Conservation (phyloP, 1,284 basidiomycete species). For the Ganoderma boninense region DNA sequence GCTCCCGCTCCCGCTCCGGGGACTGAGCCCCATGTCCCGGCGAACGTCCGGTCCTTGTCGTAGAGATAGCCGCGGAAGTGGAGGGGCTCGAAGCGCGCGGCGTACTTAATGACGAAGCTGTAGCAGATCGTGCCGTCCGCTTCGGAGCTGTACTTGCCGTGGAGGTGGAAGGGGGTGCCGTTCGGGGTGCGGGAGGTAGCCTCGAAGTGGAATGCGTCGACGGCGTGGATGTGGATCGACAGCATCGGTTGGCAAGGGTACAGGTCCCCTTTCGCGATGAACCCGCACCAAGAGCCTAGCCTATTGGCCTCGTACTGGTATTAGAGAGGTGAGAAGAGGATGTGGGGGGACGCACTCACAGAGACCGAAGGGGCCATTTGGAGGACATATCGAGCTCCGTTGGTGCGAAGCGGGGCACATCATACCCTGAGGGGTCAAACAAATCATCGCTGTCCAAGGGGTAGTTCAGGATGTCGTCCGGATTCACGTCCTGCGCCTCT, state of each 20-base stretch:
- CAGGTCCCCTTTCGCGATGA: conserved; percentile 16
- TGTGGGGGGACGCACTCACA: neutral
- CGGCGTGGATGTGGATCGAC: conserved; percentile 15
- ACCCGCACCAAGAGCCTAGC: conserved; percentile 18
- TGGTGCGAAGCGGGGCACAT: conserved; percentile 3
- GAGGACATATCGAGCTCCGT: conserved; percentile 9
- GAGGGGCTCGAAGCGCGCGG: neutral
- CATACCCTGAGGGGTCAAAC: conserved; percentile 34
- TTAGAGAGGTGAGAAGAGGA: neutral
- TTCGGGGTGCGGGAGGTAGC: conserved; percentile 5
- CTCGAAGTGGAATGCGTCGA: conserved; percentile 8
- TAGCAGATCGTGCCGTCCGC: conserved; percentile 12
- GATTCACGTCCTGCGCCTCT: conserved; percentile 30
- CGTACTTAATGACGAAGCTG: no score
- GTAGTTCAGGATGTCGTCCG: conserved; percentile 32
- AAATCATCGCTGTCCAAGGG: conserved; percentile 23
- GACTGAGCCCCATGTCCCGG: conserved; percentile 26
- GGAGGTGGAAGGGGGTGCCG: conserved; percentile 9
- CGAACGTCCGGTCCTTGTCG: conserved; percentile 21
- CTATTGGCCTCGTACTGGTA: neutral
- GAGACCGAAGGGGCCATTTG: conserved; percentile 6
- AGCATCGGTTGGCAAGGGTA: conserved; percentile 23
- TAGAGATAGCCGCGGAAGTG: conserved; percentile 13
- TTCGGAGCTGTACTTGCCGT: conserved; percentile 14
- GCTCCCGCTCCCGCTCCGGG: no score